A percentile compares a stretch with the other conserved stretches of the same genome.
These are phyloP conservation scores for Salix caprea DNA, from an alignment of 345 rosid genomes.

Conservation along the genomic window DNA sequence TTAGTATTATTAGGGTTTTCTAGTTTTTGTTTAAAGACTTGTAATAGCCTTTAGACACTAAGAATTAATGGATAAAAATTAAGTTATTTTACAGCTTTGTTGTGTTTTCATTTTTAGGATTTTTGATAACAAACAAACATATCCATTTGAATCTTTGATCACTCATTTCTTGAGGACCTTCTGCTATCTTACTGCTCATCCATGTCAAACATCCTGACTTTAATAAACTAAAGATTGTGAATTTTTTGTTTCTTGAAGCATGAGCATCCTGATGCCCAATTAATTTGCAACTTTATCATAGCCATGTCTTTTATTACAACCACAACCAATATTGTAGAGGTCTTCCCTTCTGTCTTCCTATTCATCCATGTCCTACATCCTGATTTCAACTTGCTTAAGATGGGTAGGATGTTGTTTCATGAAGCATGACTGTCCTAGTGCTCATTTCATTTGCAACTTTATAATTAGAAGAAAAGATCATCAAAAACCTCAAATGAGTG, in stretches of 20 bases:
- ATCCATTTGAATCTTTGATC: neutral
- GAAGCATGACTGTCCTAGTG: neutral
- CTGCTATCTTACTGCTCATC: neutral
- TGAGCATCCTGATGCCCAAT: neutral
- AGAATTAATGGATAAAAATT: no score
- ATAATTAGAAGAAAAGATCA: conserved; percentile 1
- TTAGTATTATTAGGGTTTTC: no score
- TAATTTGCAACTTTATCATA: neutral
- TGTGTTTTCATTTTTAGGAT: no score
- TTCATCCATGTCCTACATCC: neutral
- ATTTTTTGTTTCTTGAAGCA: neutral
- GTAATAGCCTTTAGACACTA: no score
- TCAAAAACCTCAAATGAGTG: conserved; percentile 6
- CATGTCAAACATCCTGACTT: neutral
- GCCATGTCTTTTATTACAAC: neutral
- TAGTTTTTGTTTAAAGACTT: no score
- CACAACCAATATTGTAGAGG: neutral
- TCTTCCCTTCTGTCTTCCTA: neutral
- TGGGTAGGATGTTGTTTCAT: neutral
- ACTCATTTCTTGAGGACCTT: neutral
- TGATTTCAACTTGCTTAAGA: neutral
- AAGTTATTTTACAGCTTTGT: no score
- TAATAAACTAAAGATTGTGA: neutral
- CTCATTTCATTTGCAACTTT: neutral
- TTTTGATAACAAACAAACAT: no score